phyloP scores from a whole-genome alignment of 768 basidiomycete species.

The Hericium rajendrae region DNA sequence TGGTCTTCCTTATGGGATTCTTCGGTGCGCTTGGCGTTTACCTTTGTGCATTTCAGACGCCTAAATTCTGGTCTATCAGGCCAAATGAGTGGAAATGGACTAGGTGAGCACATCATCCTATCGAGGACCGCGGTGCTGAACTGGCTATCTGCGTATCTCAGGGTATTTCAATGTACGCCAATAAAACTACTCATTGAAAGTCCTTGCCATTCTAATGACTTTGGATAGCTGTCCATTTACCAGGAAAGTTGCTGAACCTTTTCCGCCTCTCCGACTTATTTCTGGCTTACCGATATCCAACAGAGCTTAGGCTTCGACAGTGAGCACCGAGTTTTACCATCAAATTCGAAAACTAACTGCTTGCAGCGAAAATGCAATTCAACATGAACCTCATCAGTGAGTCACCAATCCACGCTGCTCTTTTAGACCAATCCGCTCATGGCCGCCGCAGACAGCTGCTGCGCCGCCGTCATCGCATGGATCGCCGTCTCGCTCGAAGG shows the following conservation, averaged over 20 bases:
- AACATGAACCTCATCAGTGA: slow-evolving; percentile 3
- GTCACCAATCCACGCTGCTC: not conserved
- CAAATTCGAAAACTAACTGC: not conserved
- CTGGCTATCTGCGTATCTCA: not conserved
- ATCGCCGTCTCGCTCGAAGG: not conserved
- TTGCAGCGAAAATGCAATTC: slow-evolving; percentile 1
- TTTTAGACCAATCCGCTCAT: not conserved
- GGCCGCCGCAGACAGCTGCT: not conserved
- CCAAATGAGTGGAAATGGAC: slow-evolving; percentile 1
- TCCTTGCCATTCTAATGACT: not conserved
- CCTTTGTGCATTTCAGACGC: no score
- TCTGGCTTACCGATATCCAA: not conserved
- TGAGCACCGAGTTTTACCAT: not conserved
- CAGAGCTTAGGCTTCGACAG: slow-evolving; percentile 2
- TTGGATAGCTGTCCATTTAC: not conserved
- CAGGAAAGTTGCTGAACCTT: not conserved
- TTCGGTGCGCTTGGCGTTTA: not conserved
- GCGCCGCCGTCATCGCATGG: not conserved
- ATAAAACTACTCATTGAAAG: not conserved
- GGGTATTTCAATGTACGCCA: slow-evolving; percentile 1
- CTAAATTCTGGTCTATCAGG: no score
- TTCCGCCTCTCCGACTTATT: no score
- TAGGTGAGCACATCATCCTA: not conserved
- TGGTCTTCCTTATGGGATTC: slow-evolving; percentile 1
- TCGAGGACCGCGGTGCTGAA: no score